Base-by-base conservation (phyloP, 2,329 filamentous ascomycete genomes). In the Ambrosiella beaveri region DNA sequence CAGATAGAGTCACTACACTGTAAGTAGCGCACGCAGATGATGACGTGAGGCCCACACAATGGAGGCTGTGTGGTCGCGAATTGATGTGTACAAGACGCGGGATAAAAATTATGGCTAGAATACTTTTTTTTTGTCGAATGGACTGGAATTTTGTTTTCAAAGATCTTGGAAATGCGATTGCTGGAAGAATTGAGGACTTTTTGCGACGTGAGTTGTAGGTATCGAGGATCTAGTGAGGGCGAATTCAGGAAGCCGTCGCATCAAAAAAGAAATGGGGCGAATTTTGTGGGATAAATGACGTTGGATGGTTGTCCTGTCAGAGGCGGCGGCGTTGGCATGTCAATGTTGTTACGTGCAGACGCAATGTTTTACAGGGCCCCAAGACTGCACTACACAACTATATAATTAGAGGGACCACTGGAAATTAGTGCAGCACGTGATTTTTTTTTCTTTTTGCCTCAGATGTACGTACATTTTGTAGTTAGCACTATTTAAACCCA, bases 221-320 rank as follows among this genome's bases (percentile, higher is more conserved):
- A 47, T 47, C 7, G n/a, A 47, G 44, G 44, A 17, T 47, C 35
- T 11, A 4, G 27, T 35, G 47, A 12, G 35, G 52, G 38, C 17
- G 38, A 54, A 39, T 40, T 17, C n/a, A 54, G 52, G 41, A 41
- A 19, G 52, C 40, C 40, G 52, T 54, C 35, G 52, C 15, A 37
- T 37, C 52, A 54, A 41, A 15, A 9, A 36, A 39, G 52, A 54
- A 54, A 54, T 54, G 52, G 52, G 52, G 52, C 36, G 52, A 54
- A 38, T 37, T 44, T 27, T 17, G 15, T 41, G 37, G 52, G 37
- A 39, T 37, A 36, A 47, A 54, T 54, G 52, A 54, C 52, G 52
- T 54, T 54, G 37, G n/a, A 40, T 39, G 38, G 17, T 54, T 40
- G 7, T 12, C 27, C 19, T 35, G 9, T 51, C 47, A 19, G 47